Base-by-base conservation (phyloP, 208 protist species). In the Leishmania tropica region DNA sequence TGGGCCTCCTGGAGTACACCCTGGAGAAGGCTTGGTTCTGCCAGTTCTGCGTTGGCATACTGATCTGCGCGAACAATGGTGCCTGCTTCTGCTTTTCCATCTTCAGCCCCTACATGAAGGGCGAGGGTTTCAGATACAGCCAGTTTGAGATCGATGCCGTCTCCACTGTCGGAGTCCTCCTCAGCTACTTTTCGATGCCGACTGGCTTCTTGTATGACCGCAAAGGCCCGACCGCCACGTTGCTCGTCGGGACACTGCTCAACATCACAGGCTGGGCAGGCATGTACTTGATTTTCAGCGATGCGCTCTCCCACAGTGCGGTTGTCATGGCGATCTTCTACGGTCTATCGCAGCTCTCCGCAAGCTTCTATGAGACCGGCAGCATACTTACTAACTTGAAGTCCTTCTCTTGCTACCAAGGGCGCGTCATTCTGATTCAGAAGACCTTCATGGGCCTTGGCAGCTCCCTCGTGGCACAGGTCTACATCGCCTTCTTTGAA, bases 401-500 rank as follows among this genome's bases (percentile, higher is more conserved):
- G 60, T 87, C 91, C 0, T 94, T 96, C 73, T 91, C 88, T 13
- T 94, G 90, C 78, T 95, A 96, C 54, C 87, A 92, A 48, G 93
- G 93, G 24, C 87, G 92, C 40, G 93, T 96, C 5, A 86, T 96
- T 42, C 70, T 96, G 10, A 95, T 96, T 48, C 93, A 96, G 70
- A 96, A 96, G 79, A 96, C 93, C 7, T 96, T 95, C 76, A 96
- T 96, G 93, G 93, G 93, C 24, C 87, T 96, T 15, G 93, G 93
- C 58, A 95, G 88, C 78, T 90, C 92, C 8, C 74, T 96, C 3
- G 90, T 96, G 37, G 92, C 90, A 8, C 91, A 95, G 56, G 81
- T 96, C 21, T 92, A 95, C 83, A 64, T 94, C 68, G 89, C 90
- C 40, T 95, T 96, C 67, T 94, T 96, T 79, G 87, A 93, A 73